Conservation (phyloP, 163 green algal genomes). For the Trebouxia gelatinosa region DNA sequence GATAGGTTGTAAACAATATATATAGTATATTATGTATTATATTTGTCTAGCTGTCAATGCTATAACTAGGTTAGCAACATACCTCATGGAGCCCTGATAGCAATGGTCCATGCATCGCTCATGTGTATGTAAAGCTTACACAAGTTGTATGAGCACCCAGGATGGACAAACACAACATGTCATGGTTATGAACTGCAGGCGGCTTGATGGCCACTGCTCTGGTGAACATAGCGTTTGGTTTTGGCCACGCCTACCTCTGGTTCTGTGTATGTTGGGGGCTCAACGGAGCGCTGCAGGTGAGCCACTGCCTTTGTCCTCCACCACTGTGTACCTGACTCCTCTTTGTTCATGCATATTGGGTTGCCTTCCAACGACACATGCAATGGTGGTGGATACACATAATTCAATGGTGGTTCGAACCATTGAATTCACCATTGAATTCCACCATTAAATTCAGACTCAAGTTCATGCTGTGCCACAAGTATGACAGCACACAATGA, state of each 20-base stretch:
- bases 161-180: neutral
- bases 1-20: neutral
- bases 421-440: too few relatives aligned
- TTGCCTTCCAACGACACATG: too few relatives aligned
- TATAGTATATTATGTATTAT: neutral
- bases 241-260: conserved; percentile 77
- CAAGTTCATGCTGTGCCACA: too few relatives aligned
- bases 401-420: too few relatives aligned
- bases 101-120: neutral
- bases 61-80: neutral
- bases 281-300: conserved; percentile 89
- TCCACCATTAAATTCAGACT: too few relatives aligned
- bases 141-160: neutral
- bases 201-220: conserved; percentile 86
- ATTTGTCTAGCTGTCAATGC: neutral
- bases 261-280: conserved; percentile 90
- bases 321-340: neutral
- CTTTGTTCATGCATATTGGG: neutral
- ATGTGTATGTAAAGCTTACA: neutral
- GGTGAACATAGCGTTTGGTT: conserved; percentile 91
- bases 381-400: too few relatives aligned
- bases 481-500: neutral
- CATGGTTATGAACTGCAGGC: conserved; percentile 28
- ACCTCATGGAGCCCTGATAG: neutral
- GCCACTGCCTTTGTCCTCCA: neutral